Base-by-base conservation (phyloP, 2,329 filamentous ascomycete genomes). In the Ilyonectria destructans region DNA sequence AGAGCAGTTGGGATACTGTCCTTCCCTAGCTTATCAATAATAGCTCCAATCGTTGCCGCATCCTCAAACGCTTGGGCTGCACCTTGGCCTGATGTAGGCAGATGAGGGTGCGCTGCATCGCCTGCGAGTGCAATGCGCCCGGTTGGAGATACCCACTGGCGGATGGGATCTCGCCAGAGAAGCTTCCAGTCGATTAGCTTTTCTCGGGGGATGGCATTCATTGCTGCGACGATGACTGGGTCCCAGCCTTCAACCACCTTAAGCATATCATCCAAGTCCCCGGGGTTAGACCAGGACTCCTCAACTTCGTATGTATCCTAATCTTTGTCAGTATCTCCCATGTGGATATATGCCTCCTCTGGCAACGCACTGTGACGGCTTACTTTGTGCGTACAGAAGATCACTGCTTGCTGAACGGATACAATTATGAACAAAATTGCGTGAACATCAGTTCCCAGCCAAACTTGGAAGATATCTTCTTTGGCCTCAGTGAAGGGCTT, bases 11-110 rank as follows among this genome's bases (percentile, higher is more conserved):
- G 48, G 2, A 62, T 46, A 3, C 37, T 7, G 8, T 33, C 37
- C n/a, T 29, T 45, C 1, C 51, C 59, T 23, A 54, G 26, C 37
- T 23, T 46, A 4, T 54, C 48, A 12, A 56, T 21, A 10, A 55
- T 4, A 3, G n/a, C 59, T 6, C 49, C 49, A 40, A 62, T 10
- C 5, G 59, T 62, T 6, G 49, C 59, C 6, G 59, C 59, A 54
- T 62, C 59, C 51, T 62, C 59, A 37, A 62, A 55, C 15, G 59
- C 59, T 43, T 62, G 59, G 15, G 59, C 59, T 9, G 59, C 59
- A 15, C 49, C 59, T 56, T 54, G 48, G 17, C 59, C 59, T 15
- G 59, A 62, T 6, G 49, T 62, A 4, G 59, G 33, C 9, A 62
- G 37, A 46, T 55, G 59, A 1, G 49, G 59, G n/a, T 62, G 59